Conservation (phyloP, 139 green algal species). For the Chlorokybus atmophyticus region DNA sequence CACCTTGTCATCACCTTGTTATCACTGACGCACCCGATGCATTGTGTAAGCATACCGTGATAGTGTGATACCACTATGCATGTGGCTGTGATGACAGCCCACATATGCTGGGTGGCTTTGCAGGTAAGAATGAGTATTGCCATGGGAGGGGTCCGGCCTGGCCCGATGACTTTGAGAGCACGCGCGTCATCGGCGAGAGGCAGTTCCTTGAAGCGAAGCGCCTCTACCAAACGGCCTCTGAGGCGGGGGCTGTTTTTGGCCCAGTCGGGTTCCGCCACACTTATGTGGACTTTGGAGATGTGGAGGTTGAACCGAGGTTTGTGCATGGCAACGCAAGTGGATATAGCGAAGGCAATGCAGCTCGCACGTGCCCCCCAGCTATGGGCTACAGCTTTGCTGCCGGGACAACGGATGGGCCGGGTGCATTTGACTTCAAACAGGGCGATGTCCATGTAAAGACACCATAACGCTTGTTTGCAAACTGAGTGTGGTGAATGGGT, state of each 20-base stretch:
- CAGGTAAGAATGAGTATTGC: constrained; percentile 36
- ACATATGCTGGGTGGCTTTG: too few species aligned
- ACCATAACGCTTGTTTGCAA: not conserved
- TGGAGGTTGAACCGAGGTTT: constrained; percentile 38
- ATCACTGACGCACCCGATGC: too few species aligned
- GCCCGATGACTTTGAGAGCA: constrained; percentile 49
- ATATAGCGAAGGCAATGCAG: too few species aligned
- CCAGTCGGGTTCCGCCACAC: constrained; percentile 48
- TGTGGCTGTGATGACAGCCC: constrained; percentile 1
- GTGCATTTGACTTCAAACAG: constrained; percentile 72
- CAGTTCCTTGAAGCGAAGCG: constrained; percentile 44
- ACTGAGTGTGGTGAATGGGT: not conserved
- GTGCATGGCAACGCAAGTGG: too few species aligned
- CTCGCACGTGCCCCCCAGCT: constrained; percentile 52
- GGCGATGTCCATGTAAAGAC: constrained; percentile 36
- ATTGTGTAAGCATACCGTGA: not conserved
- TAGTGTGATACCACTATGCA: not conserved
- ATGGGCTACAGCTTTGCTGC: constrained; percentile 78
- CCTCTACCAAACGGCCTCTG: constrained; percentile 30
- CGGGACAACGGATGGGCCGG: constrained; percentile 70
- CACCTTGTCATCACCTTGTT: too few species aligned
- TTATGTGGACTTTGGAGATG: constrained; percentile 55
- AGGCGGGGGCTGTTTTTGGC: too few species aligned
- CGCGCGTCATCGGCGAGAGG: constrained; percentile 42
- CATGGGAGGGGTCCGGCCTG: constrained; percentile 52